phyloP scores from a whole-genome alignment of 2,329 filamentous ascomycete genomes.

The Aspergillus novoparasiticus region DNA sequence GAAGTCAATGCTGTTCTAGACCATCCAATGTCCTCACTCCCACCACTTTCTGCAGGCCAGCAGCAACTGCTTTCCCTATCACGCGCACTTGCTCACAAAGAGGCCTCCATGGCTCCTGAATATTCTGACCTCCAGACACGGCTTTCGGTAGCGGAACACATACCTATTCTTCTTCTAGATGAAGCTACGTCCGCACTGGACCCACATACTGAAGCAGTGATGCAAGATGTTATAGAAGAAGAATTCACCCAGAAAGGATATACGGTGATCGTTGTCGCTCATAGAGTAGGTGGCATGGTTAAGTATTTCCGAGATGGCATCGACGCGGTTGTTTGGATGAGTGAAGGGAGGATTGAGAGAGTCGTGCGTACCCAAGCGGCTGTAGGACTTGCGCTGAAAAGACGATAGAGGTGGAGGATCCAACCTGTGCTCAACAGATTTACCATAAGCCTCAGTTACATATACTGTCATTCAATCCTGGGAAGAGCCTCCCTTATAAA shows the following conservation, averaged over 20 bases:
- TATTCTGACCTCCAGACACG: background rate
- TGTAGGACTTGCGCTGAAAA: background rate
- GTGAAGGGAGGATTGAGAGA: background rate
- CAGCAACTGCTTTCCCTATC: background rate
- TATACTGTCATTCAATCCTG: background rate
- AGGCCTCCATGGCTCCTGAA: no score
- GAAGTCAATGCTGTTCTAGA: background rate
- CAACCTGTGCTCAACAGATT: no score
- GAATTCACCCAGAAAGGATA: background rate
- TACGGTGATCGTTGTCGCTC: background rate
- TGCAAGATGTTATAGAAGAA: background rate
- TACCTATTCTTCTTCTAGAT: conserved; percentile 3
- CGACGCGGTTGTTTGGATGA: background rate
- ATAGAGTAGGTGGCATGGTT: background rate
- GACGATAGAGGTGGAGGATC: background rate
- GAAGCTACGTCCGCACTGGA: conserved; percentile 4
- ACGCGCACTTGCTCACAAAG: background rate
- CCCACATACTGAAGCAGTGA: background rate
- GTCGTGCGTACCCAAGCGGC: background rate
- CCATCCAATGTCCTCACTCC: background rate
- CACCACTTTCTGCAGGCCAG: background rate
- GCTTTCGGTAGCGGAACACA: background rate
- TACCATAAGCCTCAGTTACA: background rate
- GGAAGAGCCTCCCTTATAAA: accelerated
- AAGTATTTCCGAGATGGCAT: background rate